phyloP scores from a whole-genome alignment of 768 basidiomycete genomes.

The Pulveroboletus ravenelii region DNA sequence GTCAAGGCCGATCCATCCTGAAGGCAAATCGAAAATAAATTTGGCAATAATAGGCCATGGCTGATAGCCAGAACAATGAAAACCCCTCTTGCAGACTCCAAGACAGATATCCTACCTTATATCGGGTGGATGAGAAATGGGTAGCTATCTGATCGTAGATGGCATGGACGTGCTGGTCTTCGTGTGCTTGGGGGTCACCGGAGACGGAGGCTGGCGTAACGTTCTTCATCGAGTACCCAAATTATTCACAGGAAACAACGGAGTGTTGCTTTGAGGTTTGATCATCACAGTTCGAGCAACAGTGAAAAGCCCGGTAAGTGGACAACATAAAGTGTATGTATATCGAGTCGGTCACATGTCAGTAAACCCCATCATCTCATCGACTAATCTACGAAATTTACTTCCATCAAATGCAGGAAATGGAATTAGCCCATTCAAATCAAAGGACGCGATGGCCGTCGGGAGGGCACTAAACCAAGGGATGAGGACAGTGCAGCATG shows the following conservation, averaged over 20 bases:
- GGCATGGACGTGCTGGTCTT: constrained; percentile 70
- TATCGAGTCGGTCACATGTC: constrained; percentile 22
- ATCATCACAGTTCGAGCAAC: not conserved
- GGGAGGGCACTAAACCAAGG: constrained; percentile 44
- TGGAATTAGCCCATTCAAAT: constrained; percentile 40
- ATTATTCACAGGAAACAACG: not conserved
- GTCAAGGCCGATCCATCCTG: constrained; percentile 86
- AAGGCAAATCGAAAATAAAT: constrained; percentile 67
- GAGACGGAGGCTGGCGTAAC: constrained; percentile 41
- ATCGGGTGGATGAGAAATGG: constrained; percentile 86
- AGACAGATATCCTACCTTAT: constrained; percentile 52
- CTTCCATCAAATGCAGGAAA: constrained; percentile 69
- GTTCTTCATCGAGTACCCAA: constrained; percentile 15
- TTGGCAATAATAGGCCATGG: constrained; percentile 84
- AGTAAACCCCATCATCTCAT: constrained; percentile 73
- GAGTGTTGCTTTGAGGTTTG: not conserved
- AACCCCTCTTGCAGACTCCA: not conserved
- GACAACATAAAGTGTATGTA: constrained; percentile 3
- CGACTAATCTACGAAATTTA: constrained; percentile 62
- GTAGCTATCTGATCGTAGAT: constrained; percentile 82
- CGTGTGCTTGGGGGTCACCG: constrained; percentile 55
- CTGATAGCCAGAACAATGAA: constrained; percentile 34
- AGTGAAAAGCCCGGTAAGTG: not conserved
- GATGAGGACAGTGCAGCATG: constrained; percentile 5
- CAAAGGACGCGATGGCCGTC: constrained; percentile 47